Conservation (phyloP, 2,329 filamentous ascomycete species). For the Talaromyces sp. region DNA sequence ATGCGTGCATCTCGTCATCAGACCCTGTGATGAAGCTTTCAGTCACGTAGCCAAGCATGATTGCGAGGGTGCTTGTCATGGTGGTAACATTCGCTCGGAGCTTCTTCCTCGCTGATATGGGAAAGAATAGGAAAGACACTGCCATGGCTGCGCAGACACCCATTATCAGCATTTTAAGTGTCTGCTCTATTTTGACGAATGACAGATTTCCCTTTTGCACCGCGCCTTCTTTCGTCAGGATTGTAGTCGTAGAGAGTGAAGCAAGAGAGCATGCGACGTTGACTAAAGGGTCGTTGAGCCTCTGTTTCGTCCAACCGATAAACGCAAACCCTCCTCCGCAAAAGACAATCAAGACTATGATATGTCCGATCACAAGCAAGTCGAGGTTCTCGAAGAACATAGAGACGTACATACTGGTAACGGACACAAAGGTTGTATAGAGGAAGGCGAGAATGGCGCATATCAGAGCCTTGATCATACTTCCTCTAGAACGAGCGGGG, state of each 20-base stretch:
- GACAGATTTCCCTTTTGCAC: conserved; percentile 80
- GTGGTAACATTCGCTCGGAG: conserved; percentile 71
- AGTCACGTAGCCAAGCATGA: conserved; percentile 78
- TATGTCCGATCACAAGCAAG: conserved; percentile 68
- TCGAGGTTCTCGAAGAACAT: conserved; percentile 70
- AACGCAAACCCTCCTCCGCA: conserved; percentile 83
- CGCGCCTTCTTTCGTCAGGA: conserved; percentile 86
- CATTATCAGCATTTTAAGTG: conserved; percentile 79
- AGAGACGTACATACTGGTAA: conserved; percentile 84
- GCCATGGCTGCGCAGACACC: conserved; percentile 68
- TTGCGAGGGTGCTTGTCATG: conserved; percentile 70
- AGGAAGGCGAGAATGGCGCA: conserved; percentile 73
- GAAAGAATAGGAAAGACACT: conserved; percentile 75
- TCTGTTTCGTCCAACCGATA: conserved; percentile 83
- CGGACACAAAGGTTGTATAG: conserved; percentile 71
- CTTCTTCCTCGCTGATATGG: conserved; percentile 69
- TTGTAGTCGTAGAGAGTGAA: conserved; percentile 82
- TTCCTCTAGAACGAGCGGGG: conserved; percentile 78
- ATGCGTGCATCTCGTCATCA: conserved; percentile 69
- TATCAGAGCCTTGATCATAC: conserved; percentile 81
- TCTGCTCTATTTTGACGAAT: conserved; percentile 74
- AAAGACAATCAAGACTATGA: conserved; percentile 75
- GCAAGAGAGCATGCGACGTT: conserved; percentile 82
- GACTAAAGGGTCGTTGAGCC: conserved; percentile 71
- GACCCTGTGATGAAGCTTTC: conserved; percentile 78